These are phyloP conservation scores for Fusarium haematococcum DNA, from an alignment of 2,329 filamentous ascomycete species.

Conservation along the genomic window DNA sequence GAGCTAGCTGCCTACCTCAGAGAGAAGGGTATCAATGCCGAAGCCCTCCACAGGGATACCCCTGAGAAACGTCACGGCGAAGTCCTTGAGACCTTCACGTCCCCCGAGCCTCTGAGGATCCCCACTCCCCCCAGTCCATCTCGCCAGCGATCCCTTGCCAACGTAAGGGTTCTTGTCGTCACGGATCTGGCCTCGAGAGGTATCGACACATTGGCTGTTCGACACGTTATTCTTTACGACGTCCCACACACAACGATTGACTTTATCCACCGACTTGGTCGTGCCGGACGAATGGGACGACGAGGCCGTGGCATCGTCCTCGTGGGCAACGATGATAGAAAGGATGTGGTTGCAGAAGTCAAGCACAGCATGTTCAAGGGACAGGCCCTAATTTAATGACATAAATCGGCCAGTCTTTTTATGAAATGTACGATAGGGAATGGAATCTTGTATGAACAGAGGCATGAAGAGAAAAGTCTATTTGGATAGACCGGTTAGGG, in stretches of 20 bases:
- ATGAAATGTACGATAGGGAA: slow-evolving; percentile 39
- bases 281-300: slow-evolving; percentile 92
- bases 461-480: slow-evolving; percentile 11
- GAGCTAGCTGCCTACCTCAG: slow-evolving; percentile 83
- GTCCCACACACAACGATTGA: slow-evolving; percentile 98
- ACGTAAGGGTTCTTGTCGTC: slow-evolving; percentile 92
- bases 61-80: slow-evolving; percentile 81
- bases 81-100: slow-evolving; percentile 80
- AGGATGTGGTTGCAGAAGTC: slow-evolving; percentile 91
- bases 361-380: slow-evolving; percentile 89
- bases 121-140: slow-evolving; percentile 45
- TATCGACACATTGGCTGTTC: slow-evolving; percentile 92
- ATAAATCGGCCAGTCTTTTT: background rate
- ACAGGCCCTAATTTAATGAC: slow-evolving; percentile 75
- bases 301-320: slow-evolving; percentile 90
- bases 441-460: slow-evolving; percentile 28
- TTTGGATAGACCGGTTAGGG: slow-evolving; percentile 8
- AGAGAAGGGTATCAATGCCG: slow-evolving; percentile 88
- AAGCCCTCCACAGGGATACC: slow-evolving; percentile 87
- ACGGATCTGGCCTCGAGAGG: slow-evolving; percentile 93
- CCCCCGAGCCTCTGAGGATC: slow-evolving; percentile 55
- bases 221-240: slow-evolving; percentile 93
- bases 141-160: slow-evolving; percentile 68
- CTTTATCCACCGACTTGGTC: slow-evolving; percentile 94
- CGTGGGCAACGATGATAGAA: slow-evolving; percentile 88